Evolutionary conservation across 441 rosid genomes (phyloP), one percentile per base, ranked within the genome.

Genomic region (Croton setiger): DNA sequence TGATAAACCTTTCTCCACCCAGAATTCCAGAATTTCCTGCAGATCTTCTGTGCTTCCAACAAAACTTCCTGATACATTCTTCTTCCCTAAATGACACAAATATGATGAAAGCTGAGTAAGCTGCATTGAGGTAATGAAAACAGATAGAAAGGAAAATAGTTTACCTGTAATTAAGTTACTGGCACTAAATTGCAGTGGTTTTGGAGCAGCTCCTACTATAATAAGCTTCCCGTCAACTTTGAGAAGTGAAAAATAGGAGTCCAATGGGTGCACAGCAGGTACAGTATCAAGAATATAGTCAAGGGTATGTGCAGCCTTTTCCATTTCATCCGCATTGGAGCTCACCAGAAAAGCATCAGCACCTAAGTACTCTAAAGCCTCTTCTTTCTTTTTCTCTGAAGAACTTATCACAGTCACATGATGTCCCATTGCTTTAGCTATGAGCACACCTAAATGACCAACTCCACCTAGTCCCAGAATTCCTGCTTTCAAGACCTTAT

Each of bases 391-490:
- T 74, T 77, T 78, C n/a, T 71, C 73, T 0, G 83, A 82, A n/a
- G 84, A 81, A 79, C 88, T 84, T 27, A 82, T 82, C 43, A 76
- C 81, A 3, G 85, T 84, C 59, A 82, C 83, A 18, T 81, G 84
- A 68, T 79, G 88, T 39, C 80, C 85, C 84, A 76, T 79, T 45
- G 82, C 90, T 60, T 81, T 82, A 0, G 86, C 86, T 53, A 81
- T 76, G 18, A 74, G 68, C 23, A 84, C 83, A 18, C 75, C 86
- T 65, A 79, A 18, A 69, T 86, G 86, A 2, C 85, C 90, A 12
- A 86, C 86, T 60, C 86, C 84, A 0, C 85, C 88, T 31, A 84
- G 69, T 8, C 84, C 87, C 64, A 84, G 44, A 64, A 84, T 78
- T 33, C 83, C 80, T 17, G 70, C 84, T 53, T 62, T 76, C 10